A percentile compares a stretch with the other conserved stretches of the same genome.
Evolutionary conservation across 192 early-diverging fungal genomes (phyloP).

Genomic region (Backusella sp.): DNA sequence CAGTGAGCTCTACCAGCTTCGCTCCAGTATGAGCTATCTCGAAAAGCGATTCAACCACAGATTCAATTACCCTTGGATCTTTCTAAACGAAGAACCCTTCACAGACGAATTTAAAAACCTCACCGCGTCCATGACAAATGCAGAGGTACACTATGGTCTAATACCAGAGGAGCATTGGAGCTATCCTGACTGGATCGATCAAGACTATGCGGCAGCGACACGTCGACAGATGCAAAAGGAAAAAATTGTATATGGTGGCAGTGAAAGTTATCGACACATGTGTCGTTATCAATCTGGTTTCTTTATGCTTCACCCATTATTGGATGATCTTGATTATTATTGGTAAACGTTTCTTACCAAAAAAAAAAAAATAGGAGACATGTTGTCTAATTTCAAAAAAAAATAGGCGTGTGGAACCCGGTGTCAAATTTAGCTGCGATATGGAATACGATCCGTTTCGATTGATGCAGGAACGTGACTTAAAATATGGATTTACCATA

Average conservation of each 20-base stretch:
- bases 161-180: slow-evolving; percentile 77
- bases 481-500: slow-evolving; percentile 81
- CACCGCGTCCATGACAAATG: slow-evolving; percentile 46
- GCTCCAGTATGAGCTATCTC: slow-evolving; percentile 56
- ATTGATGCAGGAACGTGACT: slow-evolving; percentile 71
- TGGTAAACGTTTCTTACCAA: slow-evolving; percentile 46
- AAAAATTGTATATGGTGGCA: slow-evolving; percentile 61
- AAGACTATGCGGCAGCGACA: slow-evolving; percentile 48
- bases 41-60: slow-evolving; percentile 67
- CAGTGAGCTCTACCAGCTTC: slow-evolving; percentile 62
- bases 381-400: no score
- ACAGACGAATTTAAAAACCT: slow-evolving; percentile 57
- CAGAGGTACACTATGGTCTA: slow-evolving; percentile 52
- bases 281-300: slow-evolving; percentile 79
- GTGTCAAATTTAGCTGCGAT: slow-evolving; percentile 80
- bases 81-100: slow-evolving; percentile 75
- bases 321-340: slow-evolving; percentile 75
- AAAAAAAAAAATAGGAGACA: background rate
- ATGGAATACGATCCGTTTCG: slow-evolving; percentile 86
- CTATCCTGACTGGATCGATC: slow-evolving; percentile 77
- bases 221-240: slow-evolving; percentile 53
- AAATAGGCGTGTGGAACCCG: slow-evolving; percentile 72
- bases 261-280: slow-evolving; percentile 76
- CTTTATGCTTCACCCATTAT: slow-evolving; percentile 71
- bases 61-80: slow-evolving; percentile 77